phyloP scores from a whole-genome alignment of 73 alveolate species.

The Paramecium sexaurelia region DNA sequence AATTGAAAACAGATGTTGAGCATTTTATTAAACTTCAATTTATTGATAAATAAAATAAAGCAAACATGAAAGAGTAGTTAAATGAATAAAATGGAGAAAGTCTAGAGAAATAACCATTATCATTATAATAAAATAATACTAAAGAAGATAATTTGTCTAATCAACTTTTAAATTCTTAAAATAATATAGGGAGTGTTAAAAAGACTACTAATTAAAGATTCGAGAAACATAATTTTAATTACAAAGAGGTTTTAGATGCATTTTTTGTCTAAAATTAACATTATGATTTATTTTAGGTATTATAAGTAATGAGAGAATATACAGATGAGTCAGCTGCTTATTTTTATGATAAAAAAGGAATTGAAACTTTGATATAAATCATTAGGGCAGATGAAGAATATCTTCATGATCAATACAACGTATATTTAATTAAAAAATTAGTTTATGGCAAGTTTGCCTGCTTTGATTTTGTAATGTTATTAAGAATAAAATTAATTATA shows the following conservation, averaged over 20 bases:
- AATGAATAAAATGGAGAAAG: not conserved
- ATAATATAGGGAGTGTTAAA: constrained; percentile 58
- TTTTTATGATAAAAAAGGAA: constrained; percentile 75
- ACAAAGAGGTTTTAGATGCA: constrained; percentile 43
- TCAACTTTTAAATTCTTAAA: not conserved
- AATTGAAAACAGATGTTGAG: constrained; percentile 43
- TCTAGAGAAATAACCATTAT: not conserved
- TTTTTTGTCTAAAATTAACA: constrained; percentile 52
- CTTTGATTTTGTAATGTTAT: constrained; percentile 10
- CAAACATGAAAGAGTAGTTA: not conserved
- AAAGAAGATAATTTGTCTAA: not conserved
- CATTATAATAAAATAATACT: not conserved
- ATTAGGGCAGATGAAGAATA: constrained; percentile 23
- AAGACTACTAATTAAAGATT: constrained; percentile 62
- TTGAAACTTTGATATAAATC: not conserved
- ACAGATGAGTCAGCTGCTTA: constrained; percentile 58
- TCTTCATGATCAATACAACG: constrained; percentile 21
- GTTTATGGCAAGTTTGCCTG: constrained; percentile 25
- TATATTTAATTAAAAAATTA: not conserved
- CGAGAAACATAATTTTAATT: not conserved
- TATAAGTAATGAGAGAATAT: not conserved
- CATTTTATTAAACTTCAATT: not conserved
- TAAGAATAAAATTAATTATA: not conserved
- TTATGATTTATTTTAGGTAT: constrained; percentile 2
- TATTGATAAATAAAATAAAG: not conserved